A percentile compares a stretch with the other conserved stretches of the same genome.
Conservation (phyloP, 2,329 filamentous ascomycete genomes). For the Huntiella moniliformis region DNA sequence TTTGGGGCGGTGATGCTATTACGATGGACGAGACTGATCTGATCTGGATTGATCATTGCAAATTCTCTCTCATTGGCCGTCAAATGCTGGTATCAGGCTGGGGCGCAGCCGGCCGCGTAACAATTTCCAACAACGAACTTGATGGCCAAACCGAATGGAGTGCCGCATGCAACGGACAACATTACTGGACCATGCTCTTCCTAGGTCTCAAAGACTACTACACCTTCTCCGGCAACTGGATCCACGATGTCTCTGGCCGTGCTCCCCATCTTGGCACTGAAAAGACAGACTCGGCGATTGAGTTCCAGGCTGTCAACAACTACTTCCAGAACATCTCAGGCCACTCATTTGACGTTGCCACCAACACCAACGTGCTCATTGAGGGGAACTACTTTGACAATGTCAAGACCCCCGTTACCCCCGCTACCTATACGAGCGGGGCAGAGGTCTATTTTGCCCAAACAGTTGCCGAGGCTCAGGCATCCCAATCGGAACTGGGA, state of each 20-base stretch:
- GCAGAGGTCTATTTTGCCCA: constrained; percentile 15
- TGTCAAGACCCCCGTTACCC: constrained; percentile 22
- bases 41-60: constrained; percentile 22
- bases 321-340: constrained; percentile 24
- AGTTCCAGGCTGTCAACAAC: constrained; percentile 24
- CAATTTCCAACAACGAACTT: constrained; percentile 28
- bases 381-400: constrained; percentile 28
- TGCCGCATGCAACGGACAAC: constrained; percentile 25
- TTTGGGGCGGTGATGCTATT: constrained; percentile 22
- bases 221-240: constrained; percentile 26
- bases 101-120: constrained; percentile 18
- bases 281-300: constrained; percentile 14
- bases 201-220: constrained; percentile 21
- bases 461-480: constrained; percentile 15
- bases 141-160: constrained; percentile 25
- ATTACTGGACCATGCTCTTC: constrained; percentile 28
- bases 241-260: constrained; percentile 26
- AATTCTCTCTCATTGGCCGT: constrained; percentile 24
- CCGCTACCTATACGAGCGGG: constrained; percentile 16
- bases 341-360: constrained; percentile 25
- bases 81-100: constrained; percentile 20
- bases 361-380: constrained; percentile 18
- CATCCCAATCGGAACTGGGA: constrained; percentile 12
- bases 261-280: constrained; percentile 24
- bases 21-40: constrained; percentile 18